Conservation (phyloP, 2,329 filamentous ascomycete genomes). For the Aspergillus flavus region DNA sequence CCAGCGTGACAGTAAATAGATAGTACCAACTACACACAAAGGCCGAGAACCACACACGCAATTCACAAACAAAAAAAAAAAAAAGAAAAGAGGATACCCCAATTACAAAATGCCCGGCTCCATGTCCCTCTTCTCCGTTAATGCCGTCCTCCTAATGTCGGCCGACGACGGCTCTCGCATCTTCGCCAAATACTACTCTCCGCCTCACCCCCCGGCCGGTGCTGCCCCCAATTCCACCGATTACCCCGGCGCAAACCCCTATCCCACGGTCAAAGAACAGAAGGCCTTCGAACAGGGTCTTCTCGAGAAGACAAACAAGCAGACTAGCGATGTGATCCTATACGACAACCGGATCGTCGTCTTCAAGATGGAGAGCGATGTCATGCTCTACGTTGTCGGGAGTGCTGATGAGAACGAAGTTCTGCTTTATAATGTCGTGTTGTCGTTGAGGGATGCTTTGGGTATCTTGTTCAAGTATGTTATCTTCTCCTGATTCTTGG, state of each 20-base stretch:
- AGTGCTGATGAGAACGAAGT: constrained; percentile 95
- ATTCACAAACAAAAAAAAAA: neutral
- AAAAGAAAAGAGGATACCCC: constrained; percentile 11
- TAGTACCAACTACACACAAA: constrained; percentile 7
- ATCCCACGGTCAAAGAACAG: constrained; percentile 87
- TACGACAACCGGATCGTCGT: constrained; percentile 96
- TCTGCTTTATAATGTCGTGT: constrained; percentile 88
- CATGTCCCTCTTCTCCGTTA: constrained; percentile 75
- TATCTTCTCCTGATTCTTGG: neutral
- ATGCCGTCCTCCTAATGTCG: constrained; percentile 76
- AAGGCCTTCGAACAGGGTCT: constrained; percentile 96
- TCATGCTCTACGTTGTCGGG: constrained; percentile 94
- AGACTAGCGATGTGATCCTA: constrained; percentile 91
- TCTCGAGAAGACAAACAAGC: constrained; percentile 93
- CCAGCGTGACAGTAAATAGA: constrained; percentile 27
- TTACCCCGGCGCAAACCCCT: constrained; percentile 72
- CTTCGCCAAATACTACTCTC: constrained; percentile 89
- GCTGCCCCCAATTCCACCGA: constrained; percentile 57
- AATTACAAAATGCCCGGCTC: constrained; percentile 67
- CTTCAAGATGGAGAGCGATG: constrained; percentile 97
- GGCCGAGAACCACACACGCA: neutral
- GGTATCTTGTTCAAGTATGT: constrained; percentile 88
- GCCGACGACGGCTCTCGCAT: constrained; percentile 88
- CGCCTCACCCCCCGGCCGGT: constrained; percentile 67
- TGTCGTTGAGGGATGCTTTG: constrained; percentile 86